phyloP scores from a whole-genome alignment of 225 moss, liverwort and hornwort species.

The Polytrichum commune region DNA sequence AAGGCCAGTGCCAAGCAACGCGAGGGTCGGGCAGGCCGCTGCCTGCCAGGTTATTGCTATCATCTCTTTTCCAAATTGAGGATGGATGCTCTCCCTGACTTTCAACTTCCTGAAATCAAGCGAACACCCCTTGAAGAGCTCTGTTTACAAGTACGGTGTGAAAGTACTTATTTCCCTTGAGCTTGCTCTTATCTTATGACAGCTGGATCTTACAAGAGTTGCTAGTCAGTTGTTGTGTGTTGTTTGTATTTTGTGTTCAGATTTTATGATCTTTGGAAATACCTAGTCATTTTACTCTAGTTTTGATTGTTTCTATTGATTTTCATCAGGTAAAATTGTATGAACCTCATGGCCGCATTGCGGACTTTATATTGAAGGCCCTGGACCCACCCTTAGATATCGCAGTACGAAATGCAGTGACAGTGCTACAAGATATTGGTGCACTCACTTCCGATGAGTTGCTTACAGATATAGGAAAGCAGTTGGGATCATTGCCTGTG shows the following conservation, averaged over 20 bases:
- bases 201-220: neutral
- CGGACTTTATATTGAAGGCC: constrained; percentile 80
- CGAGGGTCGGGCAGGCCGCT: constrained; percentile 90
- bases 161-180: neutral
- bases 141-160: constrained; percentile 65
- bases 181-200: neutral
- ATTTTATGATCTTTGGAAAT: too few relatives aligned
- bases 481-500: constrained; percentile 87
- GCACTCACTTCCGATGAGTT: constrained; percentile 84
- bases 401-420: constrained; percentile 78
- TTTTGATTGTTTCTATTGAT: too few relatives aligned
- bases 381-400: constrained; percentile 81
- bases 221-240: too few relatives aligned
- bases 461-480: constrained; percentile 92
- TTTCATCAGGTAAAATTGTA: constrained; percentile 55
- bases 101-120: constrained; percentile 96
- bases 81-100: constrained; percentile 84
- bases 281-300: too few relatives aligned
- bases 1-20: constrained; percentile 95
- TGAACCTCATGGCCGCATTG: constrained; percentile 61
- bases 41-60: constrained; percentile 86
- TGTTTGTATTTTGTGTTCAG: too few relatives aligned
- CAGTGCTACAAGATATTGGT: constrained; percentile 90
- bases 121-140: constrained; percentile 96
- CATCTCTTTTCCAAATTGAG: constrained; percentile 89